Evolutionary conservation across 768 basidiomycete genomes (phyloP).

Genomic region (Lactarius pseudohatsudake): DNA sequence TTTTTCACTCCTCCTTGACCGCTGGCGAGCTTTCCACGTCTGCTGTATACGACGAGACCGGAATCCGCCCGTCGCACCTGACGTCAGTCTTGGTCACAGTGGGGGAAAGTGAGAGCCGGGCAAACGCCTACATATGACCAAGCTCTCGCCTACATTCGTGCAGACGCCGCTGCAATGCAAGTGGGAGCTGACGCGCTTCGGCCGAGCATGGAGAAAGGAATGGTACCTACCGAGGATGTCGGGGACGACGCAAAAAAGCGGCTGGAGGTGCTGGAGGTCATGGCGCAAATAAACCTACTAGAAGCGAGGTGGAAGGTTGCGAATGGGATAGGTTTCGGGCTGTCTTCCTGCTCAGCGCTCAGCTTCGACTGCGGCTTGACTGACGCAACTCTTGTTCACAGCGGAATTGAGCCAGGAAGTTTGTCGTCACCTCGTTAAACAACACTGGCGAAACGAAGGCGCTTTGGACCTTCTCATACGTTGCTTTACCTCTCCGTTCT

Average conservation of each 20-base stretch:
- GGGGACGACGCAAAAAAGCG: conserved; percentile 40
- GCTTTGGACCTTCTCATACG: conserved; percentile 78
- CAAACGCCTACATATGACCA: conserved; percentile 72
- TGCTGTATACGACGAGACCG: conserved; percentile 40
- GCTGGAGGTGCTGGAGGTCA: conserved; percentile 65
- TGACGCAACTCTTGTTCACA: conserved; percentile 31
- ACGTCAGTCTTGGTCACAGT: conserved; percentile 36
- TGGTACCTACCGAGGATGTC: conserved; percentile 24
- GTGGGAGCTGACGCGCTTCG: conserved; percentile 44
- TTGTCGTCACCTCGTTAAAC: conserved; percentile 79
- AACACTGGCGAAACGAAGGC: conserved; percentile 83
- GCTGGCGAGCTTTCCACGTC: too few relatives aligned
- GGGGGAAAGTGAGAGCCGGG: too few relatives aligned
- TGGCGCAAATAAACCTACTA: conserved; percentile 83
- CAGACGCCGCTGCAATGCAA: conserved; percentile 56
- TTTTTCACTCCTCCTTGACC: too few relatives aligned
- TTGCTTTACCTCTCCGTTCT: neutral
- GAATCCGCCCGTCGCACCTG: conserved; percentile 61
- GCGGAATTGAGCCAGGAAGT: conserved; percentile 65
- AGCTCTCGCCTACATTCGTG: conserved; percentile 67
- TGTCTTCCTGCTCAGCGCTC: conserved; percentile 33
- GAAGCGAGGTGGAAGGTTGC: conserved; percentile 73
- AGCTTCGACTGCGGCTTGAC: neutral
- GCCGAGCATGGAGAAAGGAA: conserved; percentile 27
- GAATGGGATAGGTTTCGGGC: conserved; percentile 63